Percentiles rank a stretch among this genome's conserved stretches.
These are phyloP conservation scores for Limnanthes douglasii DNA, from an alignment of 345 rosid species.

Conservation along the genomic window DNA sequence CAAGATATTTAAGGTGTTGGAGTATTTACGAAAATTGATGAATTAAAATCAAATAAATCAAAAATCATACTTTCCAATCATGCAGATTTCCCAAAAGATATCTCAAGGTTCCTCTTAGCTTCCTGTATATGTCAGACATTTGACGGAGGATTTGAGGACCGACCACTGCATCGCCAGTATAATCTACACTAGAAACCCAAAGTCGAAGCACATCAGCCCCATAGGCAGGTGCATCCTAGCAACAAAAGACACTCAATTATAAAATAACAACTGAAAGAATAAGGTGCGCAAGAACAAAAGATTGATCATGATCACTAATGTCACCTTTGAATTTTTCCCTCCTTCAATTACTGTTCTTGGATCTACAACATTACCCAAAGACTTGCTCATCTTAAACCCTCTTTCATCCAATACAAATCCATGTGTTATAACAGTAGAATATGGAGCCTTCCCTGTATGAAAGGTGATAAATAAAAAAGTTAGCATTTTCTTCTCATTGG, in stretches of 20 bases:
- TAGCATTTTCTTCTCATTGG: background rate
- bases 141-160: constrained; percentile 81
- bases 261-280: constrained; percentile 2
- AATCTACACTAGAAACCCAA: constrained; percentile 99
- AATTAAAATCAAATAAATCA: too few species aligned
- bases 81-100: constrained; percentile 90
- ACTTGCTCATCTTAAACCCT: constrained; percentile 97
- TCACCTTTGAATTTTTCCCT: constrained; percentile 72
- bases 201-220: constrained; percentile 94
- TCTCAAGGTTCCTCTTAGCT: constrained; percentile 84
- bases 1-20: too few species aligned
- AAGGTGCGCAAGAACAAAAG: constrained; percentile 2
- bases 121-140: constrained; percentile 87
- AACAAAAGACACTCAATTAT: constrained; percentile 12
- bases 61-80: constrained; percentile 69
- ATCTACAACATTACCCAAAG: constrained; percentile 87
- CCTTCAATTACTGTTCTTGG: constrained; percentile 73
- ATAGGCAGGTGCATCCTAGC: constrained; percentile 83
- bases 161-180: constrained; percentile 68
- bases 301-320: constrained; percentile 3
- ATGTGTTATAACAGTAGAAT: constrained; percentile 68
- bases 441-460: constrained; percentile 74
- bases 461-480: constrained; percentile 6
- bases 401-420: constrained; percentile 98
- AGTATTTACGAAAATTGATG: too few species aligned